Evolutionary conservation across 2,329 filamentous ascomycete genomes (phyloP).

Genomic region (Cephalotrichum gorgonifer): DNA sequence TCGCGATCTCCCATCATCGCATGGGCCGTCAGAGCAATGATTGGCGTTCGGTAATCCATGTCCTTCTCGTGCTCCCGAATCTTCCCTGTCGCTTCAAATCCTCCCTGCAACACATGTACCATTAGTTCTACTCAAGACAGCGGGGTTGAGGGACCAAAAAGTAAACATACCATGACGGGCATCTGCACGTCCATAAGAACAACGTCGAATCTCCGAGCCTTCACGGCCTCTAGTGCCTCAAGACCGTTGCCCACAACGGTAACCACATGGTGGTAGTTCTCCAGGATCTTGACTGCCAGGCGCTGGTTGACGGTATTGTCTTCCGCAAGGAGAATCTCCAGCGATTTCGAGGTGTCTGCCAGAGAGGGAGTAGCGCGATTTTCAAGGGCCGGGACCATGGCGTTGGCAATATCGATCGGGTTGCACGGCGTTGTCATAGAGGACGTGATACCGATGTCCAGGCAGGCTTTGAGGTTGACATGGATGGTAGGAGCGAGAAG

Average conservation of each 20-base stretch:
- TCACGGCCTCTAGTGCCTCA: constrained; percentile 86
- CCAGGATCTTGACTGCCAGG: constrained; percentile 88
- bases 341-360: constrained; percentile 88
- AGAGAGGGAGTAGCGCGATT: constrained; percentile 84
- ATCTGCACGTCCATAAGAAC: constrained; percentile 99
- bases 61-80: constrained; percentile 90
- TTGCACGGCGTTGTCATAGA: constrained; percentile 98
- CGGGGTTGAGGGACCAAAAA: background rate
- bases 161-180: constrained; percentile 78
- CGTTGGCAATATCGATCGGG: constrained; percentile 88
- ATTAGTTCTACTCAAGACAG: background rate
- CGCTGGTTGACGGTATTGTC: constrained; percentile 97
- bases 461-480: constrained; percentile 83
- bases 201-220: constrained; percentile 86
- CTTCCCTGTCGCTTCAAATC: constrained; percentile 93
- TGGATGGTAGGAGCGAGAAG: constrained; percentile 81
- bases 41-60: constrained; percentile 74
- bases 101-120: constrained; percentile 45
- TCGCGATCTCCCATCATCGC: constrained; percentile 98
- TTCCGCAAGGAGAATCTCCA: constrained; percentile 90
- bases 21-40: constrained; percentile 93
- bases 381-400: constrained; percentile 90
- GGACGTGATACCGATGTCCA: constrained; percentile 94
- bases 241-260: constrained; percentile 92
- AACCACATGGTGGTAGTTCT: constrained; percentile 90